phyloP scores from a whole-genome alignment of 176 grass and related monocot species.

The Oryza punctata region DNA sequence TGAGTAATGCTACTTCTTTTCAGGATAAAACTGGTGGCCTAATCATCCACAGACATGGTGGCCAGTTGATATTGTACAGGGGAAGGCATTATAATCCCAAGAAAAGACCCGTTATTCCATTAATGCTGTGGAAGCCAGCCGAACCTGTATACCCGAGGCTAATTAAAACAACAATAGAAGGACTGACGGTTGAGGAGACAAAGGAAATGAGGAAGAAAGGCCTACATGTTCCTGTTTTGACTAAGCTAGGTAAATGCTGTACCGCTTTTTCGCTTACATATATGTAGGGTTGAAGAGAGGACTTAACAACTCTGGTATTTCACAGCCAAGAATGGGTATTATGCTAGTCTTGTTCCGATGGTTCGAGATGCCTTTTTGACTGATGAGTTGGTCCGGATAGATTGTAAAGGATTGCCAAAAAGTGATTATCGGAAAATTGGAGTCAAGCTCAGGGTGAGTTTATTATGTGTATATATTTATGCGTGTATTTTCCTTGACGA shows the following conservation, averaged over 20 bases:
- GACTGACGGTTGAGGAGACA: conserved; percentile 73
- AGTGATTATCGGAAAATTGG: conserved; percentile 93
- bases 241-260: conserved; percentile 69
- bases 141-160: conserved; percentile 82
- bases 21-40: conserved; percentile 88
- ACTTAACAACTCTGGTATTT: conserved; percentile 12
- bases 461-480: background rate
- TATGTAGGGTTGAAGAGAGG: conserved; percentile 12
- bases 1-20: background rate
- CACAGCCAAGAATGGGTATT: conserved; percentile 91
- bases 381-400: conserved; percentile 73
- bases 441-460: conserved; percentile 86
- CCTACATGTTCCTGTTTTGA: conserved; percentile 61
- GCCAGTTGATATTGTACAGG: conserved; percentile 73
- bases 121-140: conserved; percentile 95
- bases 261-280: background rate
- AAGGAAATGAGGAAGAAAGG: conserved; percentile 90
- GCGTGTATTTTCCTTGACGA: background rate
- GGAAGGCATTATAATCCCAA: conserved; percentile 86
- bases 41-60: conserved; percentile 71
- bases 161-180: conserved; percentile 80
- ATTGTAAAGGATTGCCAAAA: conserved; percentile 74
- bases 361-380: conserved; percentile 75
- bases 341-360: conserved; percentile 70
- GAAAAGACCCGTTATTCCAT: conserved; percentile 75